These are phyloP conservation scores for Chrysosporium queenslandicum DNA, from an alignment of 2,329 filamentous ascomycete genomes.

Conservation along the genomic window DNA sequence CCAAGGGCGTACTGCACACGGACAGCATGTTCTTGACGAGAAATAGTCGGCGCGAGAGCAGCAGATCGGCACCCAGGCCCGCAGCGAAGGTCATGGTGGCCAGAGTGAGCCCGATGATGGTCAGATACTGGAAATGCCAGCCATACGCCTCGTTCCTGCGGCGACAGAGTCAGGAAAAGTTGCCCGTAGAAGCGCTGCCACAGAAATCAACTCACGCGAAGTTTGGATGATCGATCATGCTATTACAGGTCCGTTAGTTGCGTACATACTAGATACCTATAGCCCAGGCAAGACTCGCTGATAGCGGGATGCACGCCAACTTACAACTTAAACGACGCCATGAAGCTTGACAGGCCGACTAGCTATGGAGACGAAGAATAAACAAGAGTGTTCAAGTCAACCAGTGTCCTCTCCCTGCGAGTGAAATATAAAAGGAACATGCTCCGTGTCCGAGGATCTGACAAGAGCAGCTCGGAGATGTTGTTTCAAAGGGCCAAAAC, in stretches of 20 bases:
- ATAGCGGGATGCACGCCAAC: slow-evolving; percentile 8
- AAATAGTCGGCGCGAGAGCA: slow-evolving; percentile 44
- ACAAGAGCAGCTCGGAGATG: no score
- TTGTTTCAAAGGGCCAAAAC: not conserved
- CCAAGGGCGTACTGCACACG: slow-evolving; percentile 49
- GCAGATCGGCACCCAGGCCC: slow-evolving; percentile 48
- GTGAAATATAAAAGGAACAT: slow-evolving; percentile 2
- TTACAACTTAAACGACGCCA: slow-evolving; percentile 39
- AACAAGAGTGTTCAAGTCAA: not conserved
- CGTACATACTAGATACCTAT: no score
- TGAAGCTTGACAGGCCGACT: slow-evolving; percentile 34
- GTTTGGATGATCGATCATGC: slow-evolving; percentile 37
- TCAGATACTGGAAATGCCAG: slow-evolving; percentile 57
- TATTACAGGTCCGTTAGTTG: slow-evolving; percentile 13
- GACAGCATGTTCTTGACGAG: slow-evolving; percentile 49
- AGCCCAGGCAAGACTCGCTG: no score
- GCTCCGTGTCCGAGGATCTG: no score
- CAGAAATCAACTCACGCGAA: slow-evolving; percentile 27
- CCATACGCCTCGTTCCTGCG: slow-evolving; percentile 44
- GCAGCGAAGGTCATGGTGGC: slow-evolving; percentile 46
- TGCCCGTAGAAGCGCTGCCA: not conserved
- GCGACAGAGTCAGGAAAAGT: not conserved
- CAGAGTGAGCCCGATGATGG: slow-evolving; percentile 51
- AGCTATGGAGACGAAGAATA: not conserved
- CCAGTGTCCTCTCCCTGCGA: slow-evolving; percentile 17